These are phyloP conservation scores for Candida caryicola DNA, from an alignment of 805 yeast species.

Conservation along the genomic window DNA sequence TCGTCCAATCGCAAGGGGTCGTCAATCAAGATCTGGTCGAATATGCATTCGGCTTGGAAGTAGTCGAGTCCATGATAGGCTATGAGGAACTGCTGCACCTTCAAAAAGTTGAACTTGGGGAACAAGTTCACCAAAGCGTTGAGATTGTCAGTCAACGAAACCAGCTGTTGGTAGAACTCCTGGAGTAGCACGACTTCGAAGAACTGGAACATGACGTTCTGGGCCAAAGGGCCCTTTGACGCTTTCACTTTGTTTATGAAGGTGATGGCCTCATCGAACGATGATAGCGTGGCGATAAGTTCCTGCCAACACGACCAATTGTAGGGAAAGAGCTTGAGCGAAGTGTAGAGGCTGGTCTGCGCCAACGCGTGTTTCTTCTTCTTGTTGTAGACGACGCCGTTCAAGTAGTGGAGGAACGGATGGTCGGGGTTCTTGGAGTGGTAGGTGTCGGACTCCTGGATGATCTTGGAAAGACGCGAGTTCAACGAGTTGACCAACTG, in stretches of 20 bases:
- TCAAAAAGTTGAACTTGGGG: constrained; percentile 72
- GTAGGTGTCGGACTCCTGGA: constrained; percentile 39
- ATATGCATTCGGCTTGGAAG: constrained; percentile 69
- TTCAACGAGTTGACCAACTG: constrained; percentile 21
- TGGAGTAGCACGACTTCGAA: constrained; percentile 69
- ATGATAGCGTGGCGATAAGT: constrained; percentile 56
- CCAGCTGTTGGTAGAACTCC: constrained; percentile 72
- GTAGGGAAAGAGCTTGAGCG: constrained; percentile 68
- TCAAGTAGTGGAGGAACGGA: constrained; percentile 66
- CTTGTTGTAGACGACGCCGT: constrained; percentile 65
- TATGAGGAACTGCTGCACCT: constrained; percentile 78
- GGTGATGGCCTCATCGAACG: constrained; percentile 56
- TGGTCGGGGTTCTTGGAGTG: constrained; percentile 28
- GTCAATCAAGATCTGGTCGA: constrained; percentile 64
- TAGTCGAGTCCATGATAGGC: constrained; percentile 86
- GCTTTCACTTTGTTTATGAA: constrained; percentile 37
- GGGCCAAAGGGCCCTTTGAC: constrained; percentile 30
- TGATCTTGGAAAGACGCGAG: constrained; percentile 29
- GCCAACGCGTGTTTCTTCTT: constrained; percentile 64
- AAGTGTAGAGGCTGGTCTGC: constrained; percentile 53
- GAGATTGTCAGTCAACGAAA: constrained; percentile 48
- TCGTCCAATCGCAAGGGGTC: constrained; percentile 92
- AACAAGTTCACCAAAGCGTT: constrained; percentile 50
- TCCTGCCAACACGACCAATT: constrained; percentile 97
- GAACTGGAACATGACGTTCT: constrained; percentile 41